These are phyloP conservation scores for Cladosporium sp. DNA, from an alignment of 2,329 filamentous ascomycete genomes.

Conservation along the genomic window DNA sequence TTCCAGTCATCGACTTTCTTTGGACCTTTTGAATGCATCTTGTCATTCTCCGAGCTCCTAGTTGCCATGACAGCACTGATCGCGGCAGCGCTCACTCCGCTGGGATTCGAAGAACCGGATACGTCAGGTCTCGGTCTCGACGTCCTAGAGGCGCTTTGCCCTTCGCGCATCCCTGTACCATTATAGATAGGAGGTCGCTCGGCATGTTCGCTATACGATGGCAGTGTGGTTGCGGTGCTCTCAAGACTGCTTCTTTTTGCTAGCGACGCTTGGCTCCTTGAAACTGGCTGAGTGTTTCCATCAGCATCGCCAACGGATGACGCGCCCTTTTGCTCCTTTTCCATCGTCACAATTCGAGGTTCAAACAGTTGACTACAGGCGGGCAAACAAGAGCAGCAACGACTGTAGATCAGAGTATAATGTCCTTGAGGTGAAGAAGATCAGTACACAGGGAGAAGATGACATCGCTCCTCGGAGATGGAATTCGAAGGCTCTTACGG, in stretches of 20 bases:
- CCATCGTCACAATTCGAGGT: too few species aligned
- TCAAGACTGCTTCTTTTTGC: not conserved
- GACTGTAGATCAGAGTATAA: too few species aligned
- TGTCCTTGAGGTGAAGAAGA: too few species aligned
- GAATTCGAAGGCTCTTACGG: too few species aligned
- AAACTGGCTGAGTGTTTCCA: not conserved
- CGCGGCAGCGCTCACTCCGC: not conserved
- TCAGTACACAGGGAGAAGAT: too few species aligned
- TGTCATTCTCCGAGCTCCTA: not conserved
- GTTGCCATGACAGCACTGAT: not conserved
- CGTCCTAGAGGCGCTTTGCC: not conserved
- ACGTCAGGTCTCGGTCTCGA: not conserved
- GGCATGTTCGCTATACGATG: not conserved
- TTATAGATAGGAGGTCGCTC: not conserved
- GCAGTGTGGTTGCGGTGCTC: not conserved
- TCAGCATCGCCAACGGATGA: too few species aligned
- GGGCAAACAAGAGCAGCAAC: too few species aligned
- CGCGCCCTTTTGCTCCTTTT: too few species aligned
- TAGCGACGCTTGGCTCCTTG: not conserved
- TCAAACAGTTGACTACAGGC: too few species aligned
- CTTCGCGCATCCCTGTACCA: not conserved
- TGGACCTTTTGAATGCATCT: not conserved
- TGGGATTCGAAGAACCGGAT: not conserved
- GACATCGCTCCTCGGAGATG: too few species aligned
- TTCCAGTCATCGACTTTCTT: slow-evolving; percentile 1